Evolutionary conservation across 495 filamentous ascomycete species (phyloP).

Genomic region (Penicillium egyptiacum): DNA sequence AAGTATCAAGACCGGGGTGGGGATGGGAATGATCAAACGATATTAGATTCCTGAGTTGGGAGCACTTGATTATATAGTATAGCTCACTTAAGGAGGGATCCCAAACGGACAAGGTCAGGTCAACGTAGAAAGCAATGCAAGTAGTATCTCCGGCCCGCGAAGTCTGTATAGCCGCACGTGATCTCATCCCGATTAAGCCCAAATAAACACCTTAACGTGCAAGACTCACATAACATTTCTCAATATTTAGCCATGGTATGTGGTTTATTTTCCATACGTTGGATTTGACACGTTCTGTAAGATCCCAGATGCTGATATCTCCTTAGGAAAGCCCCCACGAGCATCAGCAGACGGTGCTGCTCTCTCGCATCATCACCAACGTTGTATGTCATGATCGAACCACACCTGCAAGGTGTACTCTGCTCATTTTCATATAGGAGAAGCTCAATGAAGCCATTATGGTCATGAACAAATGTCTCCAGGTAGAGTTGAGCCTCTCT

Average conservation of each 20-base stretch:
- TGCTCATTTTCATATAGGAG: conserved; percentile 57
- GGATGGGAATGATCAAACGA: not conserved
- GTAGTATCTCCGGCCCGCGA: not conserved
- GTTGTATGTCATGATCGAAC: conserved; percentile 59
- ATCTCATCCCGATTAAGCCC: conserved; percentile 11
- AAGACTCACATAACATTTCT: not conserved
- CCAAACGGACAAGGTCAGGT: not conserved
- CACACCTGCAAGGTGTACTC: not conserved
- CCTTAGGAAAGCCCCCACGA: conserved; percentile 92
- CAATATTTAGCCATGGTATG: conserved; percentile 21
- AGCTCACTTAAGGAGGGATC: no score
- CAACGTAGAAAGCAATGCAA: not conserved
- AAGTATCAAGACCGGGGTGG: no score
- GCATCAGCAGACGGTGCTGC: conserved; percentile 89
- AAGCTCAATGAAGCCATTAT: conserved; percentile 96
- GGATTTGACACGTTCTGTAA: not conserved
- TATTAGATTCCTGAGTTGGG: not conserved
- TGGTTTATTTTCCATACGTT: not conserved
- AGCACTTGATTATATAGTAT: conserved; percentile 1
- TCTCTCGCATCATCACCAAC: conserved; percentile 95
- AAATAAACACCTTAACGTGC: conserved; percentile 19
- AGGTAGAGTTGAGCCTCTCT: conserved; percentile 51
- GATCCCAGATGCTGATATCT: not conserved
- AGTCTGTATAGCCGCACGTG: conserved; percentile 29
- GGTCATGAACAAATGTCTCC: conserved; percentile 85